phyloP scores from a whole-genome alignment of 2,329 filamentous ascomycete species.

The Zasmidium angulare region DNA sequence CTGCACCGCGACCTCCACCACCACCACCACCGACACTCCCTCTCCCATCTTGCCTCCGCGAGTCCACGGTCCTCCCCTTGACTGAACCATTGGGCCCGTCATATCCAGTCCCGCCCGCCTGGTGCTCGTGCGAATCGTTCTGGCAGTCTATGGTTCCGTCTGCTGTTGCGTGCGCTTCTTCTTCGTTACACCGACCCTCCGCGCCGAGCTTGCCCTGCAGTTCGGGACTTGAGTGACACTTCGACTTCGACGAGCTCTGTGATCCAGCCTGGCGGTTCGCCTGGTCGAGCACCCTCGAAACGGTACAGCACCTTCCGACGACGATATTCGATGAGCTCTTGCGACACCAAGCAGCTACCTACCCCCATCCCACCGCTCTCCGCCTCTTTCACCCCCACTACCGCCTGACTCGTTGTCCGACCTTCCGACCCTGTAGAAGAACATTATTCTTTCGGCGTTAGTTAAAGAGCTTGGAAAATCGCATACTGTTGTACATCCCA shows the following conservation, averaged over 20 bases:
- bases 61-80: too few species aligned
- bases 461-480: constrained; percentile 6
- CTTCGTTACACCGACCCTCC: too few species aligned
- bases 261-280: neutral
- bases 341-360: neutral
- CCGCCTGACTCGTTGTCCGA: neutral
- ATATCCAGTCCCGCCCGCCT: neutral
- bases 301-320: neutral
- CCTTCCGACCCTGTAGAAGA: neutral
- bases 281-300: neutral
- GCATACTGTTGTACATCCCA: constrained; percentile 1
- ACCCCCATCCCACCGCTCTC: constrained; percentile 8
- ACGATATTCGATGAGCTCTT: constrained; percentile 14
- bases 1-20: neutral
- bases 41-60: too few species aligned
- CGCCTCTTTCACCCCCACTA: constrained; percentile 1
- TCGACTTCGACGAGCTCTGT: neutral
- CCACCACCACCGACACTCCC: too few species aligned
- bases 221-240: neutral
- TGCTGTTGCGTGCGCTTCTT: too few species aligned
- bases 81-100: too few species aligned
- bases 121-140: neutral
- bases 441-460: neutral
- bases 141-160: too few species aligned
- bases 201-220: too few species aligned